phyloP scores from a whole-genome alignment of 352 stramenopile genomes.

The Pythium aphanidermatum region DNA sequence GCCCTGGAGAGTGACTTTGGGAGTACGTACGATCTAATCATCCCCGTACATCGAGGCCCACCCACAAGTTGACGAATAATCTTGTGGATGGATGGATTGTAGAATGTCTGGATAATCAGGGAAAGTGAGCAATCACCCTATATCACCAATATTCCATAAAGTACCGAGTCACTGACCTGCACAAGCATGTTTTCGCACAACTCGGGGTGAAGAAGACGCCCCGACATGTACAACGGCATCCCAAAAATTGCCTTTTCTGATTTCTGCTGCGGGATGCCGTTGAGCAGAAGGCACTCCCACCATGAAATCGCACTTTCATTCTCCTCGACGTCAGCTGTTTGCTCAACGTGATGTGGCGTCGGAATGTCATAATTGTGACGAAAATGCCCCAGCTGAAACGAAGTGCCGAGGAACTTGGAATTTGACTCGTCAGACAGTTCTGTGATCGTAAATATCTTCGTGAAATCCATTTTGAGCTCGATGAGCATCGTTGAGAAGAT shows the following conservation, averaged over 20 bases:
- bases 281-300: conserved; percentile 65
- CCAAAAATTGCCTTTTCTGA: conserved; percentile 75
- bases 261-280: conserved; percentile 51
- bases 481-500: conserved; percentile 86
- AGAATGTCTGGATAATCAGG: conserved; percentile 55
- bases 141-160: neutral
- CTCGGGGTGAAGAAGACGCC: conserved; percentile 69
- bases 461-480: conserved; percentile 84
- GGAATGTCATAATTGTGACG: neutral
- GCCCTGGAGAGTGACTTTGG: conserved; percentile 29
- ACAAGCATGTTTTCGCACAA: conserved; percentile 85
- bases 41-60: conserved; percentile 62
- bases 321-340: conserved; percentile 1
- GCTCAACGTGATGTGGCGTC: neutral
- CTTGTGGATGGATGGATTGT: conserved; percentile 82
- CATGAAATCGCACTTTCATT: conserved; percentile 30
- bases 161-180: conserved; percentile 28
- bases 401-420: conserved; percentile 84
- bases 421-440: conserved; percentile 79
- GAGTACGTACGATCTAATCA: conserved; percentile 59
- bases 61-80: conserved; percentile 78
- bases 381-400: conserved; percentile 47
- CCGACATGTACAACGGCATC: conserved; percentile 81
- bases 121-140: no score
- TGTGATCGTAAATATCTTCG: conserved; percentile 80